Percentiles rank a stretch among this genome's conserved stretches.
Conservation (phyloP, 768 basidiomycete species). For the Tricholoma furcatifolium region DNA sequence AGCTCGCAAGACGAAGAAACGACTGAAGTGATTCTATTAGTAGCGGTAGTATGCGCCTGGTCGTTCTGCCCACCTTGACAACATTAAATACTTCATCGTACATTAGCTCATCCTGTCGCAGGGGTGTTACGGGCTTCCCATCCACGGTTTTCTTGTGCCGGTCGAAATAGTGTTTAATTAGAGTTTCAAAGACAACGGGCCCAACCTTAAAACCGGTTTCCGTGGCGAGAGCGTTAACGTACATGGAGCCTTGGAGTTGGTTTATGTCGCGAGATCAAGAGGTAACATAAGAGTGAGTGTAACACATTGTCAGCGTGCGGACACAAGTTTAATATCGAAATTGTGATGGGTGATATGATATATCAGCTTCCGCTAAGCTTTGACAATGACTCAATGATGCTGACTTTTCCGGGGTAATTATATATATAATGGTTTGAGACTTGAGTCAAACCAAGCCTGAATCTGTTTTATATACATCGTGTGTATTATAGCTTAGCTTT, state of each 20-base stretch:
- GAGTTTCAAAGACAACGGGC: conserved; percentile 69
- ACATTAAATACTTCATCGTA: conserved; percentile 81
- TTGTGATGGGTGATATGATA: not conserved
- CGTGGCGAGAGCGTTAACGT: conserved; percentile 56
- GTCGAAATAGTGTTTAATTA: conserved; percentile 86
- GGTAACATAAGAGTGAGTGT: not conserved
- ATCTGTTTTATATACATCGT: too few relatives aligned
- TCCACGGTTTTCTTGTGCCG: conserved; percentile 47
- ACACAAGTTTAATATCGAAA: not conserved
- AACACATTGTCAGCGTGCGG: not conserved
- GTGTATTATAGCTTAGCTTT: conserved; percentile 32
- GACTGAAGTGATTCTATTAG: conserved; percentile 36
- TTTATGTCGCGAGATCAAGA: not conserved
- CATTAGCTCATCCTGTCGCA: conserved; percentile 72
- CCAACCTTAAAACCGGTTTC: conserved; percentile 66
- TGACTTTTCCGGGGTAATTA: not conserved
- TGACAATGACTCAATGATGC: not conserved
- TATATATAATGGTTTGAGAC: not conserved
- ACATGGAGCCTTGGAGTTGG: conserved; percentile 19
- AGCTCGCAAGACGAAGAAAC: conserved; percentile 73
- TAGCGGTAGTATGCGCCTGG: not conserved
- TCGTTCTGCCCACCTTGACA: conserved; percentile 52
- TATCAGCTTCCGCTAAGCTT: too few relatives aligned
- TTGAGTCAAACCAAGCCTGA: not conserved
- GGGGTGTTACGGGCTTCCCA: conserved; percentile 40